These are phyloP conservation scores for Scenedesmus sp. DNA, from an alignment of 163 green algal species.

Conservation along the genomic window DNA sequence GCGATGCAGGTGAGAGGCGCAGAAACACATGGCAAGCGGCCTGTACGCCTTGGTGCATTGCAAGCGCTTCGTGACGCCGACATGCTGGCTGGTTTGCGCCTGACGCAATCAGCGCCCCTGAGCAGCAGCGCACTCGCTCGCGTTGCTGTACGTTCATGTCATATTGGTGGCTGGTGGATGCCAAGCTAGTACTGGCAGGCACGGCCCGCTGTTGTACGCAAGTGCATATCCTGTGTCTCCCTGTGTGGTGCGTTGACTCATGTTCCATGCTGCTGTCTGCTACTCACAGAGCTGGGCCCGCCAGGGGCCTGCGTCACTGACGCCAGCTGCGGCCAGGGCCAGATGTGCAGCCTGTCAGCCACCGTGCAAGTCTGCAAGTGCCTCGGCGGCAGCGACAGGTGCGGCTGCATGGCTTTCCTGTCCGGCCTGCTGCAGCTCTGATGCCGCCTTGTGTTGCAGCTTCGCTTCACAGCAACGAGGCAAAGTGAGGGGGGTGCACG, in stretches of 20 bases:
- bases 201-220: neutral
- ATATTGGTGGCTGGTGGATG: no score
- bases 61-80: neutral
- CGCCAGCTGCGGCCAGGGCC: neutral
- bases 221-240: neutral
- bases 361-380: conserved; percentile 9
- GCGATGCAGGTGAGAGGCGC: neutral
- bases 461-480: neutral
- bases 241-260: neutral
- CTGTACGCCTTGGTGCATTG: neutral
- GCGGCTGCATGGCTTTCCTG: neutral
- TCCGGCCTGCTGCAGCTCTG: no score
- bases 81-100: no score
- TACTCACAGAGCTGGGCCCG: neutral
- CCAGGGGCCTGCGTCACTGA: neutral
- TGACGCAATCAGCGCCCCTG: no score
- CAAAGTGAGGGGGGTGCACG: neutral
- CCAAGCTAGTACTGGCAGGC: no score
- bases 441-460: neutral
- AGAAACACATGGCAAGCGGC: no score
- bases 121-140: no score
- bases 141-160: no score
- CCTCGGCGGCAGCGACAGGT: conserved; percentile 20
- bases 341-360: neutral
- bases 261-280: neutral